These are phyloP conservation scores for Moesziomyces antarcticus DNA, from an alignment of 1,284 basidiomycete genomes.

Conservation along the genomic window DNA sequence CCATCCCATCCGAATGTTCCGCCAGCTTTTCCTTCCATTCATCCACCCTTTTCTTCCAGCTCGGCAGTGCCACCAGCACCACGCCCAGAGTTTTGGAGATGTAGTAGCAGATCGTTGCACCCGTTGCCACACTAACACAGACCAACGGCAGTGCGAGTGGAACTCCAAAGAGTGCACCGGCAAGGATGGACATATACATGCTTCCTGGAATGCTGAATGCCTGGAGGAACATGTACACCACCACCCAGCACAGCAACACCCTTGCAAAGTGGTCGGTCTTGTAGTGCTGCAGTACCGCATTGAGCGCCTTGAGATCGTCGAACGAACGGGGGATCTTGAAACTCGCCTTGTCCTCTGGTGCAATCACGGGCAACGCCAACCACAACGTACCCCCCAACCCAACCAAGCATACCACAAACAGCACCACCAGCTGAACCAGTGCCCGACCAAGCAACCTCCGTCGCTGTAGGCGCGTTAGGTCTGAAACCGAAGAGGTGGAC, in stretches of 20 bases:
- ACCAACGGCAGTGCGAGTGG: slow-evolving; percentile 86
- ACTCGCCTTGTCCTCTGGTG: slow-evolving; percentile 32
- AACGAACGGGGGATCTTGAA: slow-evolving; percentile 68
- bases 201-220: slow-evolving; percentile 96
- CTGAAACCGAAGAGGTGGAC: neutral
- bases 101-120: slow-evolving; percentile 91
- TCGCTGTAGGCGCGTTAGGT: slow-evolving; percentile 19
- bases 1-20: slow-evolving; percentile 79
- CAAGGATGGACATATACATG: slow-evolving; percentile 97
- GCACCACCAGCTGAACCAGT: slow-evolving; percentile 26
- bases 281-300: slow-evolving; percentile 68
- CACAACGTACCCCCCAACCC: slow-evolving; percentile 51
- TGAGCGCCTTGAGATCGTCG: slow-evolving; percentile 68
- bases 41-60: slow-evolving; percentile 81
- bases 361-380: slow-evolving; percentile 55
- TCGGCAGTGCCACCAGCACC: slow-evolving; percentile 71
- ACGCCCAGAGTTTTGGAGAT: slow-evolving; percentile 85
- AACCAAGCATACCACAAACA: slow-evolving; percentile 54
- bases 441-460: slow-evolving; percentile 48
- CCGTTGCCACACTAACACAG: slow-evolving; percentile 89
- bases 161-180: slow-evolving; percentile 96
- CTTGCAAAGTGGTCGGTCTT: slow-evolving; percentile 66
- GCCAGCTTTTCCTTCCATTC: slow-evolving; percentile 81
- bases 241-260: slow-evolving; percentile 67
- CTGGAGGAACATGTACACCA: slow-evolving; percentile 90